phyloP scores from a whole-genome alignment of 2,329 filamentous ascomycete species.

The Allantophomopsis lycopodina region DNA sequence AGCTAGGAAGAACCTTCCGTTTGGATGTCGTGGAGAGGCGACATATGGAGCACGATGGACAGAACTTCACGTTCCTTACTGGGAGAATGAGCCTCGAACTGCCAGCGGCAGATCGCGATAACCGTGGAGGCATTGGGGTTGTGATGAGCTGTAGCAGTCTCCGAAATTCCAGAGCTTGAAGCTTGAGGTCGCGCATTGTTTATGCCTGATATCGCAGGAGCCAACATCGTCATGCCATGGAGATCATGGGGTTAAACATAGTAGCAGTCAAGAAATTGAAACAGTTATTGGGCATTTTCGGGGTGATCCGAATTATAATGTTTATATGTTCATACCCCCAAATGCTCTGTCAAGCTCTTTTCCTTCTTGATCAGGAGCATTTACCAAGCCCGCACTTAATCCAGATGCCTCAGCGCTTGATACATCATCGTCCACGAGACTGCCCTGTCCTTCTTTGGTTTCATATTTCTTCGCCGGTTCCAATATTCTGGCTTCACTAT shows the following conservation, averaged over 20 bases:
- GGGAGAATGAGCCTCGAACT: constrained; percentile 4
- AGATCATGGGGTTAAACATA: not conserved
- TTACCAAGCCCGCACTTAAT: constrained; percentile 18
- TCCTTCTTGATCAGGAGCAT: constrained; percentile 28
- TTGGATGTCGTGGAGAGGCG: not conserved
- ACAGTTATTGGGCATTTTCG: no score
- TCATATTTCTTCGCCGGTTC: constrained; percentile 43
- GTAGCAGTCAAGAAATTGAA: no score
- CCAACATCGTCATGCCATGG: not conserved
- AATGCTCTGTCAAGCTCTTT: constrained; percentile 39
- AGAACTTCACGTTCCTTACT: constrained; percentile 2
- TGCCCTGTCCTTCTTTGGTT: constrained; percentile 7
- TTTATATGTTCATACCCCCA: constrained; percentile 23
- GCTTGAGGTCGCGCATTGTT: constrained; percentile 1
- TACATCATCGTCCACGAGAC: constrained; percentile 18
- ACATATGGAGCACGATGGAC: constrained; percentile 14
- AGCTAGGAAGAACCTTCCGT: constrained; percentile 3
- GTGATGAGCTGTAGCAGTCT: constrained; percentile 5
- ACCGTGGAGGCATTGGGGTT: constrained; percentile 17
- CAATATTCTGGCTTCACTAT: constrained; percentile 56
- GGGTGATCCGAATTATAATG: no score
- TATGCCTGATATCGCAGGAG: not conserved
- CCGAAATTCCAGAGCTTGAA: constrained; percentile 2
- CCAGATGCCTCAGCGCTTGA: constrained; percentile 16
- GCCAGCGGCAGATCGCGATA: constrained; percentile 10